phyloP scores from a whole-genome alignment of 2,329 filamentous ascomycete species.

The Epichloe sibirici region DNA sequence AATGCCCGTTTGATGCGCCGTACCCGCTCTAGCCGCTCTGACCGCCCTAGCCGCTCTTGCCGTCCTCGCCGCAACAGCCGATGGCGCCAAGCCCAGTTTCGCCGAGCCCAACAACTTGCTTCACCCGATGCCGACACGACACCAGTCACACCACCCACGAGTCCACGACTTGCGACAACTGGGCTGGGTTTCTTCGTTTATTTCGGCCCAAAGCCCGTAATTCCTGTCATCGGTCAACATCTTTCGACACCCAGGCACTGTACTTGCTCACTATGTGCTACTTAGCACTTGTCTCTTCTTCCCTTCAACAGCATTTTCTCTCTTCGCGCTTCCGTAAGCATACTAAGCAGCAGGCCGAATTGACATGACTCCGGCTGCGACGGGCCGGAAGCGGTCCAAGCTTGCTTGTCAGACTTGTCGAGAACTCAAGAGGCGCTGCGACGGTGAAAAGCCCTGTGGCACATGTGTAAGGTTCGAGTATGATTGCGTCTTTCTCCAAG shows the following conservation, averaged over 20 bases:
- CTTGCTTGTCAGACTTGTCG: slow-evolving; percentile 39
- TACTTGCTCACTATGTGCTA: neutral
- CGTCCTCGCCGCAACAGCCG: neutral
- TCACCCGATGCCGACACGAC: too few species aligned
- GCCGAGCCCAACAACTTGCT: too few species aligned
- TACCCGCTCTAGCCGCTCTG: neutral
- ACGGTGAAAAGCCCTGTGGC: slow-evolving; percentile 38
- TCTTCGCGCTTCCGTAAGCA: neutral
- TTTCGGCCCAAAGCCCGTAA: neutral
- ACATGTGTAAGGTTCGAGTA: slow-evolving; percentile 42
- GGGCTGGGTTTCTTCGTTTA: neutral
- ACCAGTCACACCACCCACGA: too few species aligned
- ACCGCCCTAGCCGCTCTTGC: neutral
- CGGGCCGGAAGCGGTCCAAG: slow-evolving; percentile 25
- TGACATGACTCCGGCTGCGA: neutral
- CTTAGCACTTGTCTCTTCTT: neutral
- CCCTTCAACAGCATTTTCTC: neutral
- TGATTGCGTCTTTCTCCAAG: slow-evolving; percentile 33
- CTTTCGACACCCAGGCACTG: neutral
- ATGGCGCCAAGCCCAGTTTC: neutral
- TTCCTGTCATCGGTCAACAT: neutral
- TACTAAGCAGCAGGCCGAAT: neutral
- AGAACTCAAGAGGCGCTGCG: slow-evolving; percentile 43
- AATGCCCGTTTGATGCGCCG: neutral
- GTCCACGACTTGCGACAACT: too few species aligned